Evolutionary conservation across 305 asterid genomes (phyloP), one percentile per base, ranked within the genome.

Genomic region (Coffea humblotiana): DNA sequence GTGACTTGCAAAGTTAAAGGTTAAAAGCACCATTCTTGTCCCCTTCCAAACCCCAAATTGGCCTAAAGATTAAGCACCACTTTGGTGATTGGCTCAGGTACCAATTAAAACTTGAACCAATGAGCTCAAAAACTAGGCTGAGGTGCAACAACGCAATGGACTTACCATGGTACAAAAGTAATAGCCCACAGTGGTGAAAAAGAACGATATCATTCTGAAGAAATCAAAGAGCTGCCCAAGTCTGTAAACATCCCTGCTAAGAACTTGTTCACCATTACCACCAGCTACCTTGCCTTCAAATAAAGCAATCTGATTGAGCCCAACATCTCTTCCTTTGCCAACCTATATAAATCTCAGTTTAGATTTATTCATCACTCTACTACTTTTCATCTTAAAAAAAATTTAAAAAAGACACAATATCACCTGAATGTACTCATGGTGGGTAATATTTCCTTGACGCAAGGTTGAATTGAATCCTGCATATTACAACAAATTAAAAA

Each of bases 281-380:
- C 98, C 98, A 74, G 99, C 97, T 45, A 96, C 99, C 88, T 96
- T 96, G 80, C 98, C 99, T 89, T 96, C 99, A 85, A 96, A 96
- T 80, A 94, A 82, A 48, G 99, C 98, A 79, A 96, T 96, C 83
- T 96, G 99, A 88, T 96, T 96, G 87, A 96, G 88, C 80, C 99
- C 99, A 82, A 96, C 99, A 88, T 96, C 99, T 88, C 99, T 94
- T 76, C 98, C 99, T 88, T 96, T 96, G 80, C 99, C 99, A 88
- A 96, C 99, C 43, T 40, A 40, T 40, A 40, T 40, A 40, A 5
- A 40, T 18, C 63, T 56, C 48, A 78, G 81, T 56, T 91, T 73
- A 86, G 84, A 80, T 68, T 40, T 58, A 80, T 27, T 77, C 49
- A 76, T 14, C 82, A 82, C 49, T 78, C 75, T 71, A 48, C 32